Evolutionary conservation across 2,329 filamentous ascomycete genomes (phyloP), one percentile per base, ranked within the genome.

Genomic region (Fusarium anthophilum): DNA sequence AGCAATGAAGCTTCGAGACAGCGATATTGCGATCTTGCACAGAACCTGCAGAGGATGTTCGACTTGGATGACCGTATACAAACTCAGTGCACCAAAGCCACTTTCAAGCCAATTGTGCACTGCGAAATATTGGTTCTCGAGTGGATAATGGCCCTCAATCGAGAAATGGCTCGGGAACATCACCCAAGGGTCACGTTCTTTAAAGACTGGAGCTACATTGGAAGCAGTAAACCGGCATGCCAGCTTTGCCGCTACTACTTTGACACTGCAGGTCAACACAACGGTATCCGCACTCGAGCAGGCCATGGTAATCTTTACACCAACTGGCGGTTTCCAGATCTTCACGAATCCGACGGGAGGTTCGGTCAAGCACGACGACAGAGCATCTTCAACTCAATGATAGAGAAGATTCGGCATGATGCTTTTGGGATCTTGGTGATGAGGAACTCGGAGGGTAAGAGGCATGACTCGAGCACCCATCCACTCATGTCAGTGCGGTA

Each of bases 181-280:
- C 56, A 56, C 2, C 44, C 47, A 11, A 35, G 14, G 0, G 32
- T 68, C 2, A 41, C 41, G 1, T 85, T 83, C 76, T 85, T 82
- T 63, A 45, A 66, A 0, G 66, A 73, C 14, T 80, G 77, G 64
- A 76, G 70, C 20, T 85, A 84, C 60, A 83, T 86, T n/a, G 84
- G 83, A 2, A 77, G 76, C 35, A 84, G 83, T 73, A 86, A 86
- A 69, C 83, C 83, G 0, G 81, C 83, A 0, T 86, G 84, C 39
- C 77, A 79, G 2, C 77, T 86, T 3, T 86, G 84, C 32, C 45
- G 74, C 8, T 80, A 81, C 54, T 86, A 83, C 56, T 83, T 85
- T n/a, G 56, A 61, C 3, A 71, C 72, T 0, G 71, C 73, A 1
- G 65, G 75, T 5, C 66, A 75, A 1, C 72, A 75, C 43, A 20